Base-by-base conservation (phyloP, 2,329 filamentous ascomycete species). In the Tolypocladium capitatum region DNA sequence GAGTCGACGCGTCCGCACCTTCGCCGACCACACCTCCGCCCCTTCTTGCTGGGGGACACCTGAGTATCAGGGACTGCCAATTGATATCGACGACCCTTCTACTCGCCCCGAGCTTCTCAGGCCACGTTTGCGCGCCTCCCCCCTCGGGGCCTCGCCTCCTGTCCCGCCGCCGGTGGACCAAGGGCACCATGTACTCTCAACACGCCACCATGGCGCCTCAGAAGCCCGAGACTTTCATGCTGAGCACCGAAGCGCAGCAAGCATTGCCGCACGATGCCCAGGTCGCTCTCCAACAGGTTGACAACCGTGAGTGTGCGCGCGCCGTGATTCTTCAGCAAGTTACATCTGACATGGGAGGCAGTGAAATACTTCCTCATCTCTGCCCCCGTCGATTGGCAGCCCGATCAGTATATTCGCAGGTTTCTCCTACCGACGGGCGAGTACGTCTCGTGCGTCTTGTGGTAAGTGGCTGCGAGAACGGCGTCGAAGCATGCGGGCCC, bases 311-410 rank as follows among this genome's bases (percentile, higher is more conserved):
- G 89, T 60, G 13, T 16, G n/a, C n/a, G n/a, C 20, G 20, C 42
- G 30, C 18, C 13, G 21, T 33, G 18, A 13, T 33, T 21, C 27
- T 20, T 30, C 9, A 21, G 33, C 20, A 38, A n/a, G 16, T 24
- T 33, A 10, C 18, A 6, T 30, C 32, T 45, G 24, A 36, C 14
- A 31, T 30, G 40, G 13, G 36, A 16, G 53, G 28, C 64, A 95
- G 90, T 98, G 62, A 98, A 98, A 80, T 98, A 97, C 71, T 98
- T 98, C 69, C 85, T 98, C 69, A 94, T 98, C 59, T 98, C 92
- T 41, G 92, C 92, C 36, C 92, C 92, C 34, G 92, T 97, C 56
- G 92, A 98, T 71, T 98, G 92, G 92, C 86, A 87, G 59, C 83
- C 84, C 45, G 91, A 97, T 62, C 91, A 97, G 70, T 94, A 96